A percentile compares a stretch with the other conserved stretches of the same genome.
Conservation (phyloP, 306 rosid species). For the Senna siamea region DNA sequence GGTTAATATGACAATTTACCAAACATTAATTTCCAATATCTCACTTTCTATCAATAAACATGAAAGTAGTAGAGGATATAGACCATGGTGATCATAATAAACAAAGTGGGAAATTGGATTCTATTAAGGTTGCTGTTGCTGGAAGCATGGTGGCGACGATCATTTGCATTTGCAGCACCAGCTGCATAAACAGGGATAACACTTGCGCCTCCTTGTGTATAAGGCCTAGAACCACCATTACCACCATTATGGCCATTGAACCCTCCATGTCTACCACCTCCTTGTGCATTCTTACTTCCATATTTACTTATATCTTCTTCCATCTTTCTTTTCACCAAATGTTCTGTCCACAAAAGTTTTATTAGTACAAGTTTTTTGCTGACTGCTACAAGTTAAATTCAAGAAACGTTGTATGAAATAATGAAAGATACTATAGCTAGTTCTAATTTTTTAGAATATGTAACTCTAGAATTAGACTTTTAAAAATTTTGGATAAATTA, state of each 20-base stretch:
- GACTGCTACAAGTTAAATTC: too few relatives aligned
- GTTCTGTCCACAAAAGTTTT: too few relatives aligned
- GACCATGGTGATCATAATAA: conserved; percentile 32
- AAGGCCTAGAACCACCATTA: conserved; percentile 16
- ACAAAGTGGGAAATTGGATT: conserved; percentile 28
- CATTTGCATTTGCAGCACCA: conserved; percentile 41
- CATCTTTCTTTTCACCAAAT: too few relatives aligned
- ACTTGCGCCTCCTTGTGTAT: conserved; percentile 35
- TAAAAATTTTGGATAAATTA: too few relatives aligned
- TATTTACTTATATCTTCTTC: too few relatives aligned
- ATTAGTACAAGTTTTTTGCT: too few relatives aligned
- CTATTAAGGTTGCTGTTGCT: conserved; percentile 36
- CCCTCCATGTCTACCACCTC: neutral
- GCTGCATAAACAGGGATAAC: conserved; percentile 53
- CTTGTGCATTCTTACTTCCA: neutral
- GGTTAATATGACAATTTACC: too few relatives aligned
- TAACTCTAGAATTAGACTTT: too few relatives aligned
- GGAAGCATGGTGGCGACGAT: conserved; percentile 36
- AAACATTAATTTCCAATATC: too few relatives aligned
- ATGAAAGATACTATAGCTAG: too few relatives aligned
- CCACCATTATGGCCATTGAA: neutral
- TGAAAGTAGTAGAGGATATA: conserved; percentile 33
- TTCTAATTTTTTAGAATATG: too few relatives aligned
- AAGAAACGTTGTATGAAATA: too few relatives aligned
- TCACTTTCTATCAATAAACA: conserved; percentile 1